Percentiles rank a stretch among this genome's conserved stretches.
Evolutionary conservation across 345 rosid genomes (phyloP).

Genomic region (Clarkia xantiana): DNA sequence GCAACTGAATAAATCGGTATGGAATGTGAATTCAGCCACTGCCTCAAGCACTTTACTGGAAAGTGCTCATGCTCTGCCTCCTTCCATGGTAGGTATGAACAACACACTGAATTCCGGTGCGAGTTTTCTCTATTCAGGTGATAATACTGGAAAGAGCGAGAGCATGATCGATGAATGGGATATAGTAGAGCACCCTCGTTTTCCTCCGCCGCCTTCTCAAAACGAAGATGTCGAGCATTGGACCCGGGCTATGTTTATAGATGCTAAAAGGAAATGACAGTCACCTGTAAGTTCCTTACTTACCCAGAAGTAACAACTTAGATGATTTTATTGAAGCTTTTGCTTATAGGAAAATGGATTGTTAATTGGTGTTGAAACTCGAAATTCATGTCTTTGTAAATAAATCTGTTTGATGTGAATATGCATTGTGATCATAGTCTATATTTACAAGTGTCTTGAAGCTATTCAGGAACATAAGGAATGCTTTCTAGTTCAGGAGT

Average conservation of each 20-base stretch:
- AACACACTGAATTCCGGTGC: slow-evolving; percentile 33
- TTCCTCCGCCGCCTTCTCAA: slow-evolving; percentile 90
- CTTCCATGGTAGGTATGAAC: slow-evolving; percentile 41
- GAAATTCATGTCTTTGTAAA: no score
- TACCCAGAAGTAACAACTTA: no score
- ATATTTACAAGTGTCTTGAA: no score
- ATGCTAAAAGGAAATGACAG: slow-evolving; percentile 51
- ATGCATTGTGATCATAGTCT: no score
- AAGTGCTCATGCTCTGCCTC: slow-evolving; percentile 48
- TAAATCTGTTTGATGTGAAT: no score
- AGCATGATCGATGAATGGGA: slow-evolving; percentile 83
- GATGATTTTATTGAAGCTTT: no score
- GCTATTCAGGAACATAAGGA: no score
- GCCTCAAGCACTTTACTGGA: slow-evolving; percentile 62
- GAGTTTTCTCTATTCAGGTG: slow-evolving; percentile 51
- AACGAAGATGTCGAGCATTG: slow-evolving; percentile 83
- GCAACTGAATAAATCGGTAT: slow-evolving; percentile 62
- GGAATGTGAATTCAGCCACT: slow-evolving; percentile 57
- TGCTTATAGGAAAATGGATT: no score
- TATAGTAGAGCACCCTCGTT: slow-evolving; percentile 77
- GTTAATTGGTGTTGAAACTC: no score
- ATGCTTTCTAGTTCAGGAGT: no score
- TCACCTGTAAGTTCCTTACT: neutral
- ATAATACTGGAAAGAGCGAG: slow-evolving; percentile 36
- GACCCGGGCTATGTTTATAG: slow-evolving; percentile 96